Base-by-base conservation (phyloP, 768 basidiomycete species). In the Lanmaoa pseudosensibilis region DNA sequence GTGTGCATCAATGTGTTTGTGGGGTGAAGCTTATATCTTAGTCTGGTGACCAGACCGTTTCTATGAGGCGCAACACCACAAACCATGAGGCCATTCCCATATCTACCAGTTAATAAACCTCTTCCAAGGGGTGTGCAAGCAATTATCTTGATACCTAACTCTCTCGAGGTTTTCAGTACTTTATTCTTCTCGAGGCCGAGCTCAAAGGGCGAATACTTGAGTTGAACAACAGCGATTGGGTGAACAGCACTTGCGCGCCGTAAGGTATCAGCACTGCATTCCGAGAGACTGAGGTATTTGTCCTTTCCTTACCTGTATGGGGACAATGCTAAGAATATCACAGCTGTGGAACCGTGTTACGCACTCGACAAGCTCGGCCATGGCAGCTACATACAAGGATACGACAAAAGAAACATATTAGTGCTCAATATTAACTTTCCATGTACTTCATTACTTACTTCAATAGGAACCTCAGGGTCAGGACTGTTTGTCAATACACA, bases 81-180 rank as follows among this genome's bases (percentile, higher is more conserved):
- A 36, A 10, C 6, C 6, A 13, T 12, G 4, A 19, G 15, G 48
- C 19, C 33, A 57, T 74, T 57, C 52, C 78, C 77, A 50, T 73
- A 76, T 54, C 69, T 64, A 2, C 83, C 81, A 0, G 78, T 82
- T 48, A 83, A 60, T n/a, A 83, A 54, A 2, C 82, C 82, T 33
- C 80, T 71, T 18, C 82, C 82, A 27, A 84, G 72, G 2, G 83
- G 83, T 2, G 77, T 75, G 55, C 83, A 84, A 1, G 80, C 79
- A 10, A 85, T 68, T 21, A 81, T 73, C 43, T 75, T 71, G 37
- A 82, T 73, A 13, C 80, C 80, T 6, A 83, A 69, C 59, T 83
- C 82, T 21, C 80, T 68, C 12, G 75, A 75, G 1, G 80, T 76
- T 27, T 74, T 67, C 37, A 81, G 65, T 1, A 83, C 60, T 2